Evolutionary conservation across 768 basidiomycete species (phyloP), one percentile per base, ranked within the genome.

Genomic region (Suillus sp.): DNA sequence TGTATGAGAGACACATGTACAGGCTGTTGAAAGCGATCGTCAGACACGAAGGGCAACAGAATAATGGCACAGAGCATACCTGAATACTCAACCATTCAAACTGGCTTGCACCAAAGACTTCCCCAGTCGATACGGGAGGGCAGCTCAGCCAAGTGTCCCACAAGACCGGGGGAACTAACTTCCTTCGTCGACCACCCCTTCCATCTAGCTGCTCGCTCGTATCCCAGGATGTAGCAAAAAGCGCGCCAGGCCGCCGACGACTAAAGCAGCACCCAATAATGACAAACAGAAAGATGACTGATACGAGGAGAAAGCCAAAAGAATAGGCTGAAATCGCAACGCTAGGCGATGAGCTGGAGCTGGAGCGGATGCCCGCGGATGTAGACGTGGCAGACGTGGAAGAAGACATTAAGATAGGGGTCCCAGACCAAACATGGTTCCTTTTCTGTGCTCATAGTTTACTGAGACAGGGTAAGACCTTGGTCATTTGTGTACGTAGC

Each of bases 341-440:
- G 11, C 53, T 13, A 11, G 30, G 32, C 18, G 34, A n/a, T 35
- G 53, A 54, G 11, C 11, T 22, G 20, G 53, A 54, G 53, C n/a
- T 8, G 53, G 34, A 22, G 53, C 3, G 20, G 35, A 34, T 55
- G 14, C 8, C 34, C 37, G 22, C 18, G n/a, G 22, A 35, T 37
- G 22, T 55, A 7, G 53, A 35, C 7, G 34, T n/a, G 13, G 20
- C 2, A n/a, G 34, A 22, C 20, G n/a, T 35, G 34, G 53, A 35
- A 22, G 53, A 55, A n/a, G 53, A 55, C 34, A 55, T 55, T 20
- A 22, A 16, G 13, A 35, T 55, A 55, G 34, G 32, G n/a, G 35
- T 2, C 34, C n/a, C n/a, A 27, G 48, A 9, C 48, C 25, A 50
- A 50, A 16, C 14, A 50, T 7, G 25, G 27, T 27, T 50, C 4